Evolutionary conservation across 176 grass and related monocot species (phyloP).

Genomic region (Saccharum spontaneum): DNA sequence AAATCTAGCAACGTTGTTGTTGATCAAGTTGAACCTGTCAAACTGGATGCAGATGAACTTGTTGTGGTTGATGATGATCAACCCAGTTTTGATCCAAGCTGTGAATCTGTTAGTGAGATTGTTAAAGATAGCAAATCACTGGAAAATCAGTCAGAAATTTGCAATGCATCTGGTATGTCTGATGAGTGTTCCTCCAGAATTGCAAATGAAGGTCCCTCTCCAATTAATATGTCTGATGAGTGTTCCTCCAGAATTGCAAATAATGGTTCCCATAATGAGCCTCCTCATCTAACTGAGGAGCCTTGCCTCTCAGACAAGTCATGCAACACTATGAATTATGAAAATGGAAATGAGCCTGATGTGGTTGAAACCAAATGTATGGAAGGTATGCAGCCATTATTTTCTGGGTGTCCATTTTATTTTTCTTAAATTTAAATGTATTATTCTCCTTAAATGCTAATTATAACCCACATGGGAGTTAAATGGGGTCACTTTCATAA

Average conservation of each 20-base stretch:
- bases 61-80: conserved; percentile 6
- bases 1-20: background rate
- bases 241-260: background rate
- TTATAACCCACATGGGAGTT: conserved; percentile 26
- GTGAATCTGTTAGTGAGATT: background rate
- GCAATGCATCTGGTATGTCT: background rate
- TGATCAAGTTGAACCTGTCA: conserved; percentile 22
- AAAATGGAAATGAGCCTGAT: conserved; percentile 34
- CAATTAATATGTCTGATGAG: background rate
- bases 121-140: conserved; percentile 11
- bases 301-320: conserved; percentile 11
- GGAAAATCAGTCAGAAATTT: conserved; percentile 1
- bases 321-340: conserved; percentile 5
- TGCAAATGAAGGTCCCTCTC: background rate
- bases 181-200: background rate
- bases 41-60: background rate
- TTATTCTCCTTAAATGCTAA: conserved; percentile 25
- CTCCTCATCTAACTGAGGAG: background rate
- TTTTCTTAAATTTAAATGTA: background rate
- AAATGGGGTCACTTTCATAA: conserved; percentile 5
- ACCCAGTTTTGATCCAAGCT: background rate
- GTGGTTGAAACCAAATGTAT: conserved; percentile 43
- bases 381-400: conserved; percentile 42
- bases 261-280: background rate
- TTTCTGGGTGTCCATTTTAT: background rate